Percentiles rank a stretch among this genome's conserved stretches.
Evolutionary conservation across 208 protist species (phyloP).

Genomic region (Willaertia magna): DNA sequence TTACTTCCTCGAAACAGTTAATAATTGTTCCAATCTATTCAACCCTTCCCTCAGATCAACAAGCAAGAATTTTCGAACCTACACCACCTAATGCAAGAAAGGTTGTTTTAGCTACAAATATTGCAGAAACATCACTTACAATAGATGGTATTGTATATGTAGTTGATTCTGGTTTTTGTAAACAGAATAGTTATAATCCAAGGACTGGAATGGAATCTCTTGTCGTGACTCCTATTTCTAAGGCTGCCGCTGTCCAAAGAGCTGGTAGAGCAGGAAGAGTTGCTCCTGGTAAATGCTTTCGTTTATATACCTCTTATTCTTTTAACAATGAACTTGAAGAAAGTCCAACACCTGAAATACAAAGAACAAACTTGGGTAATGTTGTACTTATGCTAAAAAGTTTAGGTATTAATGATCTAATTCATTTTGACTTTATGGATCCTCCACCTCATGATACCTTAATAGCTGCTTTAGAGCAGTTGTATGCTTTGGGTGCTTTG

Average conservation of each 20-base stretch:
- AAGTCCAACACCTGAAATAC: conserved; percentile 92
- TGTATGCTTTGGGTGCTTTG: conserved; percentile 96
- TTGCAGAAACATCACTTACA: conserved; percentile 98
- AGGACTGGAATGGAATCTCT: conserved; percentile 90
- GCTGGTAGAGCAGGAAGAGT: conserved; percentile 91
- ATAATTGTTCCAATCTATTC: conserved; percentile 71
- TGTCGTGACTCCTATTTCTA: conserved; percentile 74
- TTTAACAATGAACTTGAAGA: conserved; percentile 83
- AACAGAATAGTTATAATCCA: conserved; percentile 93
- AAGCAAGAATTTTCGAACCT: conserved; percentile 86
- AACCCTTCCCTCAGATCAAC: conserved; percentile 88
- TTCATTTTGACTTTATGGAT: conserved; percentile 97
- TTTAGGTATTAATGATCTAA: conserved; percentile 87
- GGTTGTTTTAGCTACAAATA: conserved; percentile 95
- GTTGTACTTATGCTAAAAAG: conserved; percentile 87
- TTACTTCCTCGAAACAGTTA: conserved; percentile 55
- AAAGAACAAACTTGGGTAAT: conserved; percentile 90
- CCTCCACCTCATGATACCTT: conserved; percentile 88
- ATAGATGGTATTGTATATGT: conserved; percentile 97
- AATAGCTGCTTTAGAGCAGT: conserved; percentile 82
- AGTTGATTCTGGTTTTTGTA: conserved; percentile 91
- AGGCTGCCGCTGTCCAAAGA: conserved; percentile 80
- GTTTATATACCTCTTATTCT: conserved; percentile 84
- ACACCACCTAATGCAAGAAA: conserved; percentile 63
- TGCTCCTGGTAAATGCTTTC: conserved; percentile 89